phyloP scores from a whole-genome alignment of 2,329 filamentous ascomycete genomes.

The Penicillium sp. region DNA sequence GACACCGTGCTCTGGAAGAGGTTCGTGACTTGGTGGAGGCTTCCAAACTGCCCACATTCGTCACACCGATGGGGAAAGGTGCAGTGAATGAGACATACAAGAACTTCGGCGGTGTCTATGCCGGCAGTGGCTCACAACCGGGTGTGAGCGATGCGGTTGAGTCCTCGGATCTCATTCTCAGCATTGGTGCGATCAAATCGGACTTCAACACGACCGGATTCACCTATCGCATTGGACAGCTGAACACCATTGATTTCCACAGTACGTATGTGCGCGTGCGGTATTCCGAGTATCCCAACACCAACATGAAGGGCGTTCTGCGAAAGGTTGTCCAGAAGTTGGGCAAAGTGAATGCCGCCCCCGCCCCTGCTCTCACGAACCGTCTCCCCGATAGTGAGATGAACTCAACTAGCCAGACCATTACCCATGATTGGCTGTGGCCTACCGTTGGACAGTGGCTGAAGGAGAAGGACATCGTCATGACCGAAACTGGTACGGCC shows the following conservation, averaged over 20 bases:
- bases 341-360: constrained; percentile 55
- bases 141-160: constrained; percentile 42
- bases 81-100: constrained; percentile 72
- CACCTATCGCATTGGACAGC: constrained; percentile 74
- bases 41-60: constrained; percentile 75
- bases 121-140: constrained; percentile 70
- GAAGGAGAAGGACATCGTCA: constrained; percentile 68
- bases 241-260: constrained; percentile 82
- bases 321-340: constrained; percentile 64
- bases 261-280: constrained; percentile 70
- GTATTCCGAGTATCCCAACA: constrained; percentile 75
- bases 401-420: constrained; percentile 33
- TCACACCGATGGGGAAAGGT: constrained; percentile 88
- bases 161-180: constrained; percentile 43
- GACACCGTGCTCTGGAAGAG: constrained; percentile 70
- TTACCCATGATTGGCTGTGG: constrained; percentile 65
- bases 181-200: constrained; percentile 46
- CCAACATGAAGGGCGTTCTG: constrained; percentile 78
- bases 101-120: constrained; percentile 83
- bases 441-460: constrained; percentile 72
- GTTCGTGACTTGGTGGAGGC: constrained; percentile 70
- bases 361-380: constrained; percentile 57
- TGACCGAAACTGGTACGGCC: constrained; percentile 84
- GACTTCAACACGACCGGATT: constrained; percentile 65
- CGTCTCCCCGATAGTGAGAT: constrained; percentile 42